Evolutionary conservation across 2,329 filamentous ascomycete genomes (phyloP), one percentile per base, ranked within the genome.

Genomic region (Talaromyces atroroseus): DNA sequence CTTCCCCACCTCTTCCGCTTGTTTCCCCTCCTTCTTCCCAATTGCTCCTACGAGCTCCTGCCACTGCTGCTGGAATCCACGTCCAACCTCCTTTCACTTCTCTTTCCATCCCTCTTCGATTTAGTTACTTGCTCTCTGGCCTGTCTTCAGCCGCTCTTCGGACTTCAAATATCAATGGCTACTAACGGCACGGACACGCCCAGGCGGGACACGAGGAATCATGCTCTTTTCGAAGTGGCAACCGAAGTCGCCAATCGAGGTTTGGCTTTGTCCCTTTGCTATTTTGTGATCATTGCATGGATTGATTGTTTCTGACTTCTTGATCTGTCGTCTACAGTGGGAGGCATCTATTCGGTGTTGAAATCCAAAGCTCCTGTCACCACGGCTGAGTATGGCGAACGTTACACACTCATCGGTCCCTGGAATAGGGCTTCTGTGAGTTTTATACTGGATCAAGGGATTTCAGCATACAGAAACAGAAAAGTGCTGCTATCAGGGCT

Each of bases 331-430:
- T 44, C 36, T 32, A 40, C 63, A 95, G 94, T 99, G 60, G 94
- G 94, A 69, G 94, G 94, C 67, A 99, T 99, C 77, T 99, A 99
- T 80, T 97, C 92, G 16, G 94, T 99, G 63, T 86, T 99, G 76
- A 99, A 99, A 76, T 99, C 94, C 60, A 99, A 99, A 76, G 92
- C 94, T 38, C 92, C 94, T 51, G 94, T 97, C 60, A 97, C 94
- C 45, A 96, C 92, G 0, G 91, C 91, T 60, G 94, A 99, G 75
- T 99, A 97, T 94, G 94, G 94, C 74, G 91, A 96, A 59, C 85
- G 90, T 63, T 99, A 99, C 76, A 95, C 90, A 26, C 83, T 97
- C 63, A 92, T 99, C 71, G 94, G 94, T 1, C 94, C 94, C 58
- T 85, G 95, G 71, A 96, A 97, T 76, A 87, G 88, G 71, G 83